Base-by-base conservation (phyloP, 441 rosid species). In the Arabidopsis hybrid region DNA sequence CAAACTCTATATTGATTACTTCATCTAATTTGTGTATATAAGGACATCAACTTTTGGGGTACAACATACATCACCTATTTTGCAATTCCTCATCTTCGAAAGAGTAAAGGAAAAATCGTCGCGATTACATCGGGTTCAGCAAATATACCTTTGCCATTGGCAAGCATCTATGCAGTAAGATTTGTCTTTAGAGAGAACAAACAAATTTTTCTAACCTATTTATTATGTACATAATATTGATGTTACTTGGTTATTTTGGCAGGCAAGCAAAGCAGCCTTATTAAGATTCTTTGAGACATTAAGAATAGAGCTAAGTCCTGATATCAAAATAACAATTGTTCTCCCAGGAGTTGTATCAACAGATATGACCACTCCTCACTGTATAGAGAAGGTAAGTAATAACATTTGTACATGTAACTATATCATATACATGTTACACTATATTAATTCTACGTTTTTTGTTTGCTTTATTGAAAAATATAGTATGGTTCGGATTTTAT, bases 201-300 rank as follows among this genome's bases (percentile, higher is more conserved):
- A 40, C 6, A 9, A 69, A 10, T 3, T 4, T 26, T 8, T 26
- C 11, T 2, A 7, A 56, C 6, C 26, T 21, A 21, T 21, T 21
- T 21, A 21, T 21, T 0, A 68, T 11, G 14, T 35, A 35, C n/a
- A 55, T 58, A 36, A 21, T 6, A 51, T 32, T 52, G 35, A 17
- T 71, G 8, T 47, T 31, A 8, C 14, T 59, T 32, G 46, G 18
- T 56, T 63, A 42, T 21, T 13, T 51, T 17, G 3, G 1, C 12
- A 88, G 91, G 91, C 90, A 29, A 83, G 81, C 75, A 87, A 90
- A 65, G 87, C 91, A 18, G 91, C 90, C 0, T 13, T 83, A 13
- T 18, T 81, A 32, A 68, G 76, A 80, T 83, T 88, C 45, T 87
- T 55, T 8, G 91, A 86, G 78, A 77, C 85, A 2, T 14, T 88